Percentiles rank a stretch among this genome's conserved stretches.
Evolutionary conservation across 2,329 filamentous ascomycete genomes (phyloP).

Genomic region (Fusarium sp.): DNA sequence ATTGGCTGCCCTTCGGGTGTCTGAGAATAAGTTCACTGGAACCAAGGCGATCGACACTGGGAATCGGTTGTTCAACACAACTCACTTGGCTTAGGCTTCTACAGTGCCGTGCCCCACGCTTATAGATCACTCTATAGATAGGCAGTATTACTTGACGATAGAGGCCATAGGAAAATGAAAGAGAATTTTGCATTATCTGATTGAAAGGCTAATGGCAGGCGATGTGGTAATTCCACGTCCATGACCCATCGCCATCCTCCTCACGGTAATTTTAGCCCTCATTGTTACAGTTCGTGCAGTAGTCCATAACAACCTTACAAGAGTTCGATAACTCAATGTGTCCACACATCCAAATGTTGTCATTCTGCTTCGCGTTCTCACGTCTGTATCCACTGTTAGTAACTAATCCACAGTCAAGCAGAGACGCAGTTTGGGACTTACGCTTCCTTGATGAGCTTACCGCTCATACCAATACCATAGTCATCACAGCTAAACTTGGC

Average conservation of each 20-base stretch:
- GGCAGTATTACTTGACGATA: too few species aligned
- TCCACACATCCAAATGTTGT: slow-evolving; percentile 18
- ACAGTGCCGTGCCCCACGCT: fast-evolving
- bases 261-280: background rate
- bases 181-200: background rate
- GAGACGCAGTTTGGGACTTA: background rate
- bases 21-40: slow-evolving; percentile 65
- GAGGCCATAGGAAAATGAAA: too few species aligned
- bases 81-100: slow-evolving; percentile 51
- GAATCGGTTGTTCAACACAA: slow-evolving; percentile 68
- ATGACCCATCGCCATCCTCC: fast-evolving
- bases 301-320: slow-evolving; percentile 15
- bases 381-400: background rate
- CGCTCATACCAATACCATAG: slow-evolving; percentile 27
- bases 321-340: slow-evolving; percentile 15
- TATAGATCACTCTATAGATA: background rate
- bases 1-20: slow-evolving; percentile 64
- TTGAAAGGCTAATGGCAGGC: background rate
- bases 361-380: background rate
- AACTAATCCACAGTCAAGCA: fast-evolving
- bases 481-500: slow-evolving; percentile 24
- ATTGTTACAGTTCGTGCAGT: slow-evolving; percentile 11
- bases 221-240: too few species aligned
- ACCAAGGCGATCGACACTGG: slow-evolving; percentile 65
- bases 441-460: slow-evolving; percentile 10